phyloP scores from a whole-genome alignment of 345 rosid genomes.

The Physaria fendleri region DNA sequence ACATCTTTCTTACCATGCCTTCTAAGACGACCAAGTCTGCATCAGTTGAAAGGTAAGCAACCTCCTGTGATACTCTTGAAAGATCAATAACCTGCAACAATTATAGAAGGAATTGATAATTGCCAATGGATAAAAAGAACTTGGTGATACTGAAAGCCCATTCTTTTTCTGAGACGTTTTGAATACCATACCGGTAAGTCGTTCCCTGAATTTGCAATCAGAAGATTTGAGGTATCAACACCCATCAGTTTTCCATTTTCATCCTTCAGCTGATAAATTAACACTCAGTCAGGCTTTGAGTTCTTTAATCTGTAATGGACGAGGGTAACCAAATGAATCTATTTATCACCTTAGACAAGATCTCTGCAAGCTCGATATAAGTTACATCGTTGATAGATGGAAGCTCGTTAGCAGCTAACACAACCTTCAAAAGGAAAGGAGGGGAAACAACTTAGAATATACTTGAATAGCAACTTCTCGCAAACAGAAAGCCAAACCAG shows the following conservation, averaged over 20 bases:
- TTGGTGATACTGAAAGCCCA: neutral
- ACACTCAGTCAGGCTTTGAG: conserved; percentile 27
- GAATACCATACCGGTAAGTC: conserved; percentile 81
- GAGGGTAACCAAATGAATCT: neutral
- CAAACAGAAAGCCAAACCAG: neutral
- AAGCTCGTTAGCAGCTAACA: conserved; percentile 93
- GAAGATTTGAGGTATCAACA: conserved; percentile 75
- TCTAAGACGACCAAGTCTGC: conserved; percentile 91
- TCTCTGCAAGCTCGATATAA: conserved; percentile 74
- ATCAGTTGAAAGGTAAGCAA: conserved; percentile 75
- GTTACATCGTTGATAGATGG: conserved; percentile 98
- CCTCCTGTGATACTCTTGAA: conserved; percentile 75
- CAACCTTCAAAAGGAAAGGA: conserved; percentile 49
- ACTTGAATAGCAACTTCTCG: neutral
- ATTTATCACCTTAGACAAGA: conserved; percentile 62
- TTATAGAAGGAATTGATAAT: neutral
- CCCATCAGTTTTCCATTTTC: conserved; percentile 67
- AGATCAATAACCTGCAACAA: conserved; percentile 88
- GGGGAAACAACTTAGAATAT: neutral
- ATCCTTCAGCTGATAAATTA: conserved; percentile 70
- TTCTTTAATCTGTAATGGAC: neutral
- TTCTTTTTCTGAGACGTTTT: neutral
- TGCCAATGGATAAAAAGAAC: neutral
- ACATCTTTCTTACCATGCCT: conserved; percentile 77
- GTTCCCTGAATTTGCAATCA: conserved; percentile 89